Evolutionary conservation across 306 rosid genomes (phyloP), one percentile per base, ranked within the genome.

Genomic region (Vicia faba): DNA sequence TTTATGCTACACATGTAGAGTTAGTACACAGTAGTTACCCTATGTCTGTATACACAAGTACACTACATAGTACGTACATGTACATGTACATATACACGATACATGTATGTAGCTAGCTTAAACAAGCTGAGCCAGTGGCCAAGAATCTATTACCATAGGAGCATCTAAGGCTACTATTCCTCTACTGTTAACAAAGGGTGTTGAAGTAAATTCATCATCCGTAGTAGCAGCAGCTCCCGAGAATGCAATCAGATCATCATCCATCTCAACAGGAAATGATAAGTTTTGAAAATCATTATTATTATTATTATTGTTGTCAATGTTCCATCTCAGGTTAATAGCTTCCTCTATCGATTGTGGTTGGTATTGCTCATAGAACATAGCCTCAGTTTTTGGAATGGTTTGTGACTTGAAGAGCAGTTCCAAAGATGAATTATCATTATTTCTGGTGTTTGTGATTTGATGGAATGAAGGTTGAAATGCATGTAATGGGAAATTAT

Each of bases 401-500:
- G 65, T 10, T 36, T 53, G 59, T 53, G 59, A 11, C 59, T 20
- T 53, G 33, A 18, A 49, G 25, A 49, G 26, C 8, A 49, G 13
- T 9, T 49, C 55, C 4, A 23, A 18, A 49, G 55, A 49, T 49
- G 26, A 25, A 18, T 8, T 18, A 8, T 49, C 8, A 2, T 49
- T 49, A 8, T 49, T 49, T 8, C 55, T 49, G 11, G 23, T 2
- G 33, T 53, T n/a, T 20, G 59, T 53, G 9, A 53, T 11, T 53
- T 56, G 58, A 48, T 56, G 58, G 59, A 70, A 70, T 2, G 49
- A 49, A 28, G 74, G 20, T 64, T 58, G 50, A 11, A 49, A 65
- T 65, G 72, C 20, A 46, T 66, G 69, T 29, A 68, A 28, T 25
- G 65, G 60, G 59, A 69, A 75, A 39, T 39, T 20, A 36, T 59